A percentile compares a stretch with the other conserved stretches of the same genome.
Conservation (phyloP, 768 basidiomycete species). For the Amanita muscaria region DNA sequence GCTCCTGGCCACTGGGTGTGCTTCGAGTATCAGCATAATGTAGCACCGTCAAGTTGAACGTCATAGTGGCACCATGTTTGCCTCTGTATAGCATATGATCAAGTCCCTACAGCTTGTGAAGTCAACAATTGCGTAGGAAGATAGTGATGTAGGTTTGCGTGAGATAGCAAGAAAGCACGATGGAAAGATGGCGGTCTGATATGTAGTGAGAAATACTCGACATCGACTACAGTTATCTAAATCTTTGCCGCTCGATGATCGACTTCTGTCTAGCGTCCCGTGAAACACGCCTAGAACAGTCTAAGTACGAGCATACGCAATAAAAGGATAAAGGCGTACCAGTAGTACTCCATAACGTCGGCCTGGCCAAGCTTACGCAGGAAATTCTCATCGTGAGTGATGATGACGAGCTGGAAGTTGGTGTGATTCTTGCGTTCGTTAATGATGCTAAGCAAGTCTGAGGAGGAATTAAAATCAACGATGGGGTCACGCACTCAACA, state of each 20-base stretch:
- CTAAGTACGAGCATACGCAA: slow-evolving; percentile 2
- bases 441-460: slow-evolving; percentile 62
- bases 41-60: neutral
- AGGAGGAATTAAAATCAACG: slow-evolving; percentile 5
- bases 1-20: slow-evolving; percentile 41
- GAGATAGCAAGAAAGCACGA: neutral
- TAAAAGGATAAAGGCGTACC: slow-evolving; percentile 39
- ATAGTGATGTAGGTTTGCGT: neutral
- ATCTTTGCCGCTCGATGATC: slow-evolving; percentile 61
- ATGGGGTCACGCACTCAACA: slow-evolving; percentile 60
- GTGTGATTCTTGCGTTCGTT: slow-evolving; percentile 81
- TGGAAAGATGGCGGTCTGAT: neutral
- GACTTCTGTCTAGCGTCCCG: slow-evolving; percentile 66
- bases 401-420: slow-evolving; percentile 95
- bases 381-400: slow-evolving; percentile 97
- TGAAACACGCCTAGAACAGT: slow-evolving; percentile 64
- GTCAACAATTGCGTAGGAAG: neutral
- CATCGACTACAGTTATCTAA: too few species aligned
- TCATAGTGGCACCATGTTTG: neutral
- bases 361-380: slow-evolving; percentile 81
- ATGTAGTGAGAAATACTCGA: neutral
- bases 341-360: slow-evolving; percentile 93
- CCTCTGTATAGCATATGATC: too few species aligned
- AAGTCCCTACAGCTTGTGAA: too few species aligned
- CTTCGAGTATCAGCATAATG: slow-evolving; percentile 25